Evolutionary conservation across 1,139 yeast genomes (phyloP).

Genomic region (Pichia sp.): DNA sequence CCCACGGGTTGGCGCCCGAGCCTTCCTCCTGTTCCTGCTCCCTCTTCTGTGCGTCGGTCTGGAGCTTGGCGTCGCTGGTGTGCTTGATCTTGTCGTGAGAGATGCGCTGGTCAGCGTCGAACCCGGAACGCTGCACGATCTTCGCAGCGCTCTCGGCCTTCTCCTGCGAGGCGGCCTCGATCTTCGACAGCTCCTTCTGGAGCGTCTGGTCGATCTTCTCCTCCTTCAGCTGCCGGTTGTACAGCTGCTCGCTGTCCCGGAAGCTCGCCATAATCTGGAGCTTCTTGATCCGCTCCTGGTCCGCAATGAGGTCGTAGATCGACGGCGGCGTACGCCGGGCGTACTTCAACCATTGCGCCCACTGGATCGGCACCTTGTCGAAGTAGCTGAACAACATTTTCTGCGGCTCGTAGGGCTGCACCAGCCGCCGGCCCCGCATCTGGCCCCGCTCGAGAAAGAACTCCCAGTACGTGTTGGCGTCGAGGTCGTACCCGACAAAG

Average conservation of each 20-base stretch:
- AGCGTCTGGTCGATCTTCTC: slow-evolving; percentile 19
- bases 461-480: slow-evolving; percentile 86
- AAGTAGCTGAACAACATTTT: slow-evolving; percentile 48
- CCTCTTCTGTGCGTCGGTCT: slow-evolving; percentile 5
- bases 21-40: neutral
- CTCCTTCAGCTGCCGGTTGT: slow-evolving; percentile 17
- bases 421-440: slow-evolving; percentile 44
- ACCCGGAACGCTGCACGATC: slow-evolving; percentile 7
- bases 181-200: slow-evolving; percentile 23
- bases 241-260: slow-evolving; percentile 48
- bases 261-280: slow-evolving; percentile 57
- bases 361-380: slow-evolving; percentile 57
- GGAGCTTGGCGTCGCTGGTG: slow-evolving; percentile 2
- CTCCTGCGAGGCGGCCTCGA: slow-evolving; percentile 6
- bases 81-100: slow-evolving; percentile 6
- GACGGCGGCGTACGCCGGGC: slow-evolving; percentile 60
- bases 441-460: slow-evolving; percentile 45
- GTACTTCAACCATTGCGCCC: slow-evolving; percentile 77
- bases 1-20: slow-evolving; percentile 8
- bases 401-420: slow-evolving; percentile 43
- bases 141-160: slow-evolving; percentile 10
- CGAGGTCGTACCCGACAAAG: slow-evolving; percentile 65
- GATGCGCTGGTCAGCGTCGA: neutral
- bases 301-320: slow-evolving; percentile 55
- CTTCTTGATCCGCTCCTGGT: slow-evolving; percentile 51